Base-by-base conservation (phyloP, 2,329 filamentous ascomycete species). In the Pyrenophora seminiperda region DNA sequence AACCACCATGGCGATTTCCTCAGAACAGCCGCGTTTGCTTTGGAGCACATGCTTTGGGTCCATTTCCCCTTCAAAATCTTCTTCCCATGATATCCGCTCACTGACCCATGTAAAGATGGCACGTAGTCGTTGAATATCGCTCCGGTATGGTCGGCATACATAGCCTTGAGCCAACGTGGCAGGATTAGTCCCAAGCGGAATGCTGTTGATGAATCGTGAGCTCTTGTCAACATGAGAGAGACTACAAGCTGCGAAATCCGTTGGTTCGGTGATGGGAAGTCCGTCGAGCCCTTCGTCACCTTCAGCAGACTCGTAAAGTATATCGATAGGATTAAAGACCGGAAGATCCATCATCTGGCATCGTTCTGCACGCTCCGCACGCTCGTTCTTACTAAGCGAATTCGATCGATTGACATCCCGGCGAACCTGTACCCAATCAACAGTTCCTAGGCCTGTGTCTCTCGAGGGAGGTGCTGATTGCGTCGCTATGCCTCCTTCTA, bases 81-180 rank as follows among this genome's bases (percentile, higher is more conserved):
- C 93, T 69, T 99, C 94, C 94, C 94, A 99, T 24, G 83, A 84
- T 48, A 99, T 87, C 62, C 93, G 91, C 70, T 99, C 94, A n/a
- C 90, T 84, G 4, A 96, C 90, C 93, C 93, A 99, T 1, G 90
- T 97, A 67, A 97, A 99, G 55, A 99, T 97, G 13, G 94, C 93
- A 18, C 95, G 84, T 19, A 99, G 76, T 29, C 92, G 84, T 72
- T 99, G 94, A 0, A 97, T 90, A 63, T 97, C 93, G 72, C 90
- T 97, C 52, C 92, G 83, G 72, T 97, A 96, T 0, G 94, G 95
- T 20, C 94, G 85, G 68, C 95, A 99, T 9, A 99, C 86, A 68
- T 96, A 96, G 1, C 88, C 90, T 50, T 94, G 94, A 0, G 94
- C 91, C 13, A 99, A 79, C 22, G 88, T 89, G 19, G 87, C 83